Evolutionary conservation across 805 yeast species (phyloP), one percentile per base, ranked within the genome.

Genomic region (Zygosaccharomyces siamensis): DNA sequence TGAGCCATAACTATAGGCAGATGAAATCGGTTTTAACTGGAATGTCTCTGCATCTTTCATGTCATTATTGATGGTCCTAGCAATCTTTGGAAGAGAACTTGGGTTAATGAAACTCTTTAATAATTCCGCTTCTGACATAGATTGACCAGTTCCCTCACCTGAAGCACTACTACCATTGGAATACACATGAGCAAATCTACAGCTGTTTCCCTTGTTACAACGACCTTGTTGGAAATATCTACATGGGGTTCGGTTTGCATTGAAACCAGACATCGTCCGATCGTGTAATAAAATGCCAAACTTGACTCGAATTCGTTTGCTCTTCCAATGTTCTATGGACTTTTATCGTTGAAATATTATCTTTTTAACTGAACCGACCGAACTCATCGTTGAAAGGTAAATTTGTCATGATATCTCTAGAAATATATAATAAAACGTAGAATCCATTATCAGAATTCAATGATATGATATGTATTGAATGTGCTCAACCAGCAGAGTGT

Each of bases 381-480:
- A 33, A 33, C 20, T 33, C 14, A 18, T 33, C 5, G n/a, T 14
- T 33, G 37, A 14, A 33, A n/a, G 37, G 20, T 33, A 20, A 16
- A 33, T 18, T 14, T 33, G 11, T 3, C 12, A 14, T 7, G 7
- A 16, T 6, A 14, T 14, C 6, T 16, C 12, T 16, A 16, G 10
- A 33, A 3, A 18, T 18, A 10, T n/a, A 33, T 21, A 33, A 14
- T 14, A 33, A 33, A 14, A 21, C 16, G 7, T 8, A 33, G 16
- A 14, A 14, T 7, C 11, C 7, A 5, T n/a, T 33, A 10, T 21
- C 37, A 33, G 20, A 33, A 33, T 16, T 16, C 11, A 24, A 28
- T 41, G 44, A 28, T 41, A 89, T 92, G 97, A 82, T 90, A 52
- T 92, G 98, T 66, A 84, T 90, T 20, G 95, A 89, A 64, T 93